These are phyloP conservation scores for Chlorociboria aeruginascens DNA, from an alignment of 495 filamentous ascomycete species.

Conservation along the genomic window DNA sequence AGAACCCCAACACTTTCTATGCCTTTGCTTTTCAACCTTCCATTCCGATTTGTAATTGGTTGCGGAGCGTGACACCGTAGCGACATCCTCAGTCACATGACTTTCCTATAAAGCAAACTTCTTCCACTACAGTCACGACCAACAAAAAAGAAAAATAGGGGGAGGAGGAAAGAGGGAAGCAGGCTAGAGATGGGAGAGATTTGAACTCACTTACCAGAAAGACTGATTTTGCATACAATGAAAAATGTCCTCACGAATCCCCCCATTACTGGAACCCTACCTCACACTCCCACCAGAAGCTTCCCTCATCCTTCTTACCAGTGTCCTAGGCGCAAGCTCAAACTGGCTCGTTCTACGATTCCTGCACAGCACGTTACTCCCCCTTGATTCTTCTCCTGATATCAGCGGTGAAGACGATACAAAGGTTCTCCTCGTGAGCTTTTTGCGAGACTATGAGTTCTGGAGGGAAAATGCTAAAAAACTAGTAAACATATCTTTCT, in stretches of 20 bases:
- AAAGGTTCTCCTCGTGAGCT: slow-evolving; percentile 68
- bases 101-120: too few species aligned
- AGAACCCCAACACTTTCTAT: too few species aligned
- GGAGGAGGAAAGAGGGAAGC: too few species aligned
- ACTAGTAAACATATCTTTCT: slow-evolving; percentile 35
- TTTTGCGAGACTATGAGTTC: slow-evolving; percentile 60
- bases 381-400: slow-evolving; percentile 1
- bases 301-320: slow-evolving; percentile 62
- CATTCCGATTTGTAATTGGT: too few species aligned
- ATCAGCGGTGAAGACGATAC: slow-evolving; percentile 6
- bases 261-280: slow-evolving; percentile 57
- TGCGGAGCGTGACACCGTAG: too few species aligned
- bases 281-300: slow-evolving; percentile 29
- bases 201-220: background rate
- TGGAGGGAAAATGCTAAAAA: slow-evolving; percentile 55
- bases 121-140: too few species aligned
- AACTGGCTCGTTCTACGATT: slow-evolving; percentile 65
- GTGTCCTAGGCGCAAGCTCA: slow-evolving; percentile 54
- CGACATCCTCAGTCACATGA: too few species aligned
- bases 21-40: too few species aligned
- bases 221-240: background rate
- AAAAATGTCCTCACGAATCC: slow-evolving; percentile 33
- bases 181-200: too few species aligned
- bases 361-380: slow-evolving; percentile 42
- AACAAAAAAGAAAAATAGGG: too few species aligned